Conservation (phyloP, 176 grass and related monocot genomes). For the Bothriochloa decipiens region DNA sequence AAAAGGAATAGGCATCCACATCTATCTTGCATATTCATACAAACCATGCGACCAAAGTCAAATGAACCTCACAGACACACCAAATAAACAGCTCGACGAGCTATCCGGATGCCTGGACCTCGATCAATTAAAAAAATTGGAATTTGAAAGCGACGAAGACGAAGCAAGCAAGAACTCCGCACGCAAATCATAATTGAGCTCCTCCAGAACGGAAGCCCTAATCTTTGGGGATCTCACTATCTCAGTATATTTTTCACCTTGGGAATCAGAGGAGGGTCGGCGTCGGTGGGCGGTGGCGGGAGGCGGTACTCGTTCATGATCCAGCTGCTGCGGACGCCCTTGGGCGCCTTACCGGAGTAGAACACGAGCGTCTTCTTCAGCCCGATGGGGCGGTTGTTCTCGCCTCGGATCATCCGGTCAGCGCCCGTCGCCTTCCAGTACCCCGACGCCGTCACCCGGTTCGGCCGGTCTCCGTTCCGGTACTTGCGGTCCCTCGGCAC, state of each 20-base stretch:
- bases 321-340: conserved; percentile 88
- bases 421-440: conserved; percentile 99
- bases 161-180: conserved; percentile 1
- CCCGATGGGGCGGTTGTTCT: conserved; percentile 81
- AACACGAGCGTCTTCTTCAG: conserved; percentile 98
- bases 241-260: conserved; percentile 54
- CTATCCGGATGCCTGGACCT: not conserved
- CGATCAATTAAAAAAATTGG: not conserved
- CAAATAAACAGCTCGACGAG: not conserved
- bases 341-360: conserved; percentile 98
- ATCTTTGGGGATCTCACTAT: not conserved
- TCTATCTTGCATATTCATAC: conserved; percentile 29
- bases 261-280: conserved; percentile 55
- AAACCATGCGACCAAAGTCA: conserved; percentile 42
- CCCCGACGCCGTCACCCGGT: conserved; percentile 93
- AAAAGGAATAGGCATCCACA: conserved; percentile 25
- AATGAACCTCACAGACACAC: conserved; percentile 24
- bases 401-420: conserved; percentile 76
- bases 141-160: not conserved
- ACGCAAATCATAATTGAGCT: conserved; percentile 15
- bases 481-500: conserved; percentile 95
- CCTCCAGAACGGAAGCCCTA: conserved; percentile 27
- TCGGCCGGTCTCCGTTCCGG: conserved; percentile 93
- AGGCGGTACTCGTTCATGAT: conserved; percentile 99
- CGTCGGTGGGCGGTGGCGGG: conserved; percentile 50